phyloP scores from a whole-genome alignment of 2,329 filamentous ascomycete species.

The Trichophyton mentagrophytes region DNA sequence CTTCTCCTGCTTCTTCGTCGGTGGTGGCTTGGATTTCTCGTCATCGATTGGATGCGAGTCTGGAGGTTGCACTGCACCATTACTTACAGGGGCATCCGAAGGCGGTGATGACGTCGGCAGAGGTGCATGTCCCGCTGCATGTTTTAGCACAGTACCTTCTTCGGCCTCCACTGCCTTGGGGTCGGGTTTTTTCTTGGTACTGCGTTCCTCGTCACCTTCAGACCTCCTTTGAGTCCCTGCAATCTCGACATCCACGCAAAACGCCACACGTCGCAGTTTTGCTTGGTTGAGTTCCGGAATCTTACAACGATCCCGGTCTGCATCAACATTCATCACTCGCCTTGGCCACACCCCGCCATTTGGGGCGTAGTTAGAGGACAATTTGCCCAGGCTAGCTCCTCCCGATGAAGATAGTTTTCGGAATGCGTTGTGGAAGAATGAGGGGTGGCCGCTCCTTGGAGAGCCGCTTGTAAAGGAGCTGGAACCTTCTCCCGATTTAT shows the following conservation, averaged over 20 bases:
- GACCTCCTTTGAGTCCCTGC: conserved; percentile 70
- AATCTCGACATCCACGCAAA: conserved; percentile 95
- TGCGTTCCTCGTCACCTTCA: conserved; percentile 43
- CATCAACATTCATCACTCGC: conserved; percentile 73
- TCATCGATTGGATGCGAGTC: conserved; percentile 18
- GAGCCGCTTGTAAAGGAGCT: conserved; percentile 46
- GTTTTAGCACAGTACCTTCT: conserved; percentile 62
- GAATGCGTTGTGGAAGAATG: conserved; percentile 68
- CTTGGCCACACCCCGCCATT: conserved; percentile 49
- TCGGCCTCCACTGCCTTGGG: conserved; percentile 39
- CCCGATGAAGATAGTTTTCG: conserved; percentile 64
- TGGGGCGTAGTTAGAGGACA: conserved; percentile 31
- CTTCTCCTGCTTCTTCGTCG: conserved; percentile 75
- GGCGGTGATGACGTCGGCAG: not conserved
- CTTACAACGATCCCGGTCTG: conserved; percentile 61
- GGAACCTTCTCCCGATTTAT: conserved; percentile 26
- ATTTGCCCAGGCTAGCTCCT: conserved; percentile 39
- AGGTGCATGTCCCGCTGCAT: conserved; percentile 23
- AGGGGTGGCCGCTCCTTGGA: conserved; percentile 54
- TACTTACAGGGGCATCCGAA: not conserved
- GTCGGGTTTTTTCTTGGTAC: conserved; percentile 15
- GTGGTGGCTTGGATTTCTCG: conserved; percentile 21
- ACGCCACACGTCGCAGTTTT: conserved; percentile 78
- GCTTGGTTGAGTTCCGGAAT: conserved; percentile 66
- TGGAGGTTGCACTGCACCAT: conserved; percentile 1